Conservation (phyloP, 768 basidiomycete genomes). For the Leccinellum rugosiceps region DNA sequence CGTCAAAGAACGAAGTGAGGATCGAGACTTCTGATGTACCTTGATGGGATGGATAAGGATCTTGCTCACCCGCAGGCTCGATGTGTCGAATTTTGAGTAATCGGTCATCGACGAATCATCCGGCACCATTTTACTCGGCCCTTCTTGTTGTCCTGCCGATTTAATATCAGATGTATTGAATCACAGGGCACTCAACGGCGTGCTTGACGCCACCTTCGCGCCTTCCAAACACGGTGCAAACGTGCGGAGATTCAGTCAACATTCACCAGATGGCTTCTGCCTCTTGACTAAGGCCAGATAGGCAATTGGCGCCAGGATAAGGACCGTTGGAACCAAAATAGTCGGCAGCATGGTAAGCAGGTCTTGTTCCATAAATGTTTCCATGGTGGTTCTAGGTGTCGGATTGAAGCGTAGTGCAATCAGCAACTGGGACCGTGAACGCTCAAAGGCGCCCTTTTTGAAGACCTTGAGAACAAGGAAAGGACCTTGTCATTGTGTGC, state of each 20-base stretch:
- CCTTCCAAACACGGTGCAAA: slow-evolving; percentile 1
- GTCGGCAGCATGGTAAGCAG: slow-evolving; percentile 6
- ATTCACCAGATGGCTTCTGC: slow-evolving; percentile 15
- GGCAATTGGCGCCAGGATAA: slow-evolving; percentile 12
- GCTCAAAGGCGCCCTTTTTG: background rate
- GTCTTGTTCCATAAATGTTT: slow-evolving; percentile 1
- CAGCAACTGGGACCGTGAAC: background rate
- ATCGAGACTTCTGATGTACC: slow-evolving; percentile 24
- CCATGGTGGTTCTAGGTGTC: background rate
- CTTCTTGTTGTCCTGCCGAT: slow-evolving; percentile 3
- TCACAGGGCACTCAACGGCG: background rate
- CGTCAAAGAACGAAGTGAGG: background rate
- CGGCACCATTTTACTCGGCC: background rate
- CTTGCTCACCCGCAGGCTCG: slow-evolving; percentile 46
- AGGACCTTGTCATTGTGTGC: background rate
- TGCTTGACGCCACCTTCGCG: background rate
- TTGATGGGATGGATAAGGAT: slow-evolving; percentile 70
- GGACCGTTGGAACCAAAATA: slow-evolving; percentile 6
- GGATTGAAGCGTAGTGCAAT: background rate
- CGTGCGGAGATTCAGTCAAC: background rate
- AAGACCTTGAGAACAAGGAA: background rate
- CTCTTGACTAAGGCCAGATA: slow-evolving; percentile 15
- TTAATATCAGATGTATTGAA: slow-evolving; percentile 8
- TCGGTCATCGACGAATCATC: background rate
- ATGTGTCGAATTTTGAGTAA: slow-evolving; percentile 27